Base-by-base conservation (phyloP, 257 asterid species). In the Solanum pimpinellifolium region DNA sequence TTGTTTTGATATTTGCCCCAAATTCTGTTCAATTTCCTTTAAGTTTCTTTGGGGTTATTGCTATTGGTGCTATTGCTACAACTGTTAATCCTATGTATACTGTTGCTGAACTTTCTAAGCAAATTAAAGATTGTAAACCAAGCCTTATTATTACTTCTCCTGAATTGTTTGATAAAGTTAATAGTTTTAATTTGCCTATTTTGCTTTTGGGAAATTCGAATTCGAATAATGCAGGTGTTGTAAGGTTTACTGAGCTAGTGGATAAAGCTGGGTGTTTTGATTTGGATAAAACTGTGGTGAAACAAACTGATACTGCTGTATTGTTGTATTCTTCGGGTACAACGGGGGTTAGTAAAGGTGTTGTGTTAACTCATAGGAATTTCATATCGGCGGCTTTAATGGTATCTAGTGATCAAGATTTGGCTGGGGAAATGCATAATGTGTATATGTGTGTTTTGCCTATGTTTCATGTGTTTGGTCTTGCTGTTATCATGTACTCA, bases 391-490 rank as follows among this genome's bases (percentile, higher is more conserved):
- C 97, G 4, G 83, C 98, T 9, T 68, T 91, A 86, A 96, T 97
- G 99, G 25, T 93, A 21, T 90, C 94, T 27, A 82, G 88, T 5
- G 98, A 97, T 87, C 98, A 95, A 88, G 99, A 95, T 5, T n/a
- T 76, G 56, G 93, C 90, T 0, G 96, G 98, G 1, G 99, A 94
- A 27, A 62, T 84, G 90, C 88, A 94, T 80, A 91, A 90, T 84
- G 89, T 90, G 88, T 95, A 87, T 85, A 77, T 96, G 74, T 93
- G 98, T 75, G 90, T 95, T 15, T 82, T 96, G 92, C 99, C 99
- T 15, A 96, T 96, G 99, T 97, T 96, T 89, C 99, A 97, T 86
- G 99, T 94, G 89, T 95, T 96, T 87, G 99, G 99, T 20, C 93
- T 96, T 7, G 88, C 95, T 3, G 92, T 95, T 86, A 93, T 97